Base-by-base conservation (phyloP, 2,329 filamentous ascomycete genomes). In the Curvularia lunata region DNA sequence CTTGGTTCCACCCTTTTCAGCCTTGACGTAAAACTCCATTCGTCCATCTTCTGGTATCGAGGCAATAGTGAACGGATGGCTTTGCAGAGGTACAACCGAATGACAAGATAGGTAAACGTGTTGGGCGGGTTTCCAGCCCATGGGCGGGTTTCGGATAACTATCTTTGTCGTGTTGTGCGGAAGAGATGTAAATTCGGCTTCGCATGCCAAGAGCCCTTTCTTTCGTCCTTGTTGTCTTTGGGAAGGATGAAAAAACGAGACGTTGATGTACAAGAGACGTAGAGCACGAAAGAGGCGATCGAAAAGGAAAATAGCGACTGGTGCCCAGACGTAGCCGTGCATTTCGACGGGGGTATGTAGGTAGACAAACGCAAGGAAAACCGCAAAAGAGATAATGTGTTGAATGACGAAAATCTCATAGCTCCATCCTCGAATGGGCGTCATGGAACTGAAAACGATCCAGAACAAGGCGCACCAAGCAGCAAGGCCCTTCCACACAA, bases 351-450 rank as follows among this genome's bases (percentile, higher is more conserved):
- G 88, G 3, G 89, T 82, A 70, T 91, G 88, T 37, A 83, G 76
- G 65, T 88, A 86, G 9, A 90, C 74, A 40, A 89, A 79, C 77
- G 84, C 88, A 37, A 90, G 76, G 66, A 91, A 84, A 23, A 88
- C 69, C 28, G 84, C 80, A 54, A 86, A 86, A 3, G 86, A 84
- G 16, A 85, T 71, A 25, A 91, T 77, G 70, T 91, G 89, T 73
- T 91, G 89, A 3, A 86, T 65, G 16, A 91, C 83, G 69, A 91
- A 91, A 0, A 90, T 58, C 76, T 91, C 89, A 71, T 91, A 91
- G 6, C 82, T 82, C 77, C 87, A 79, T n/a, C 85, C 82, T 5
- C 89, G 83, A 32, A 91, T 77, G 0, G 89, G 89, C 6, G 85
- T 81, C 53, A 89, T 79, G 1, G 86, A 87, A 6, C 84, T 85